A percentile compares a stretch with the other conserved stretches of the same genome.
These are phyloP conservation scores for Botryotinia convoluta DNA, from an alignment of 2,329 filamentous ascomycete species.

Conservation along the genomic window DNA sequence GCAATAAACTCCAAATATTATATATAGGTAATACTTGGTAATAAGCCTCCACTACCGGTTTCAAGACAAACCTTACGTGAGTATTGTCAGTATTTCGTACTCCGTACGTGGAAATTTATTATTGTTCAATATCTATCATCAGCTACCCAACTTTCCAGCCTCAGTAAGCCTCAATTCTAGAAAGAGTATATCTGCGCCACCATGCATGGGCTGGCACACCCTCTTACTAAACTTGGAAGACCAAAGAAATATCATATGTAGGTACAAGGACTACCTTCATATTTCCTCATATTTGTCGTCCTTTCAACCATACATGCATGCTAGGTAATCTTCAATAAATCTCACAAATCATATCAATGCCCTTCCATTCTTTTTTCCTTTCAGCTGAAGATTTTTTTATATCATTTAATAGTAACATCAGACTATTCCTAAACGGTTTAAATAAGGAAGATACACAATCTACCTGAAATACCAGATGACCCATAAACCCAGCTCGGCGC, in stretches of 20 bases:
- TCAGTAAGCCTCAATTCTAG: constrained; percentile 7
- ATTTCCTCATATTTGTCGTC: background rate
- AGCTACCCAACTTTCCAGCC: background rate
- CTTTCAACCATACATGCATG: background rate
- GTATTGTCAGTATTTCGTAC: no score
- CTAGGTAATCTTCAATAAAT: background rate
- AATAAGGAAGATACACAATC: background rate
- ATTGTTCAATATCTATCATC: background rate
- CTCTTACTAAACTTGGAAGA: background rate
- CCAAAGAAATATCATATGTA: background rate
- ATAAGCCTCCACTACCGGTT: constrained; percentile 7
- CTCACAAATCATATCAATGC: background rate
- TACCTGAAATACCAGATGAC: background rate
- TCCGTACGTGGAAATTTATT: background rate
- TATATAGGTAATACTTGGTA: background rate
- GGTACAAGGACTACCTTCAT: background rate
- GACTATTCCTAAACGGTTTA: background rate
- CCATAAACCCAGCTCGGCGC: constrained; percentile 11
- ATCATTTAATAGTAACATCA: background rate
- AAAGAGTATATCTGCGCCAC: constrained; percentile 6
- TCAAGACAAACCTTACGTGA: background rate
- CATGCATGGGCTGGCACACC: constrained; percentile 9
- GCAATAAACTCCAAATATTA: background rate
- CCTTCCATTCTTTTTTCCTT: background rate
- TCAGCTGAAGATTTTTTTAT: background rate